Percentiles rank a stretch among this genome's conserved stretches.
phyloP scores from a whole-genome alignment of 1,284 basidiomycete species.

The Ustilago xerochloae region DNA sequence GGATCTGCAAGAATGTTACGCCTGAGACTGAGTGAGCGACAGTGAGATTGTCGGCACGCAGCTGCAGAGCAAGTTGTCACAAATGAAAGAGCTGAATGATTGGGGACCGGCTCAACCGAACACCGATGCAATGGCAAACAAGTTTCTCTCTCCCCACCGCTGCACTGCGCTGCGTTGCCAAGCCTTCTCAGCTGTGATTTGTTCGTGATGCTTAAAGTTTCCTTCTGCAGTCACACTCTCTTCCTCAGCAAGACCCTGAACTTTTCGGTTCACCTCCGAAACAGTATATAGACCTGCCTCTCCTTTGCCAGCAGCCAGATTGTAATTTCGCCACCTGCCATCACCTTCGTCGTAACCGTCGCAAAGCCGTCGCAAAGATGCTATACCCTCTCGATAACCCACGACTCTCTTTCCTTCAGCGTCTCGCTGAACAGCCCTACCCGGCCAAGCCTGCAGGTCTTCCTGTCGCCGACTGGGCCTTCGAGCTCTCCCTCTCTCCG shows the following conservation, averaged over 20 bases:
- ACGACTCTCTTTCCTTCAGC: slow-evolving; percentile 30
- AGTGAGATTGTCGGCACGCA: no score
- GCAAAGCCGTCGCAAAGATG: slow-evolving; percentile 14
- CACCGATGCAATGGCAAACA: neutral
- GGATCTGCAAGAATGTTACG: no score
- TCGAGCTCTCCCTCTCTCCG: slow-evolving; percentile 49
- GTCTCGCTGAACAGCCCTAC: slow-evolving; percentile 41
- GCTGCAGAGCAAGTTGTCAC: no score
- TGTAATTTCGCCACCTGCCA: neutral
- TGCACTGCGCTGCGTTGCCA: neutral
- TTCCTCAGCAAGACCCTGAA: neutral
- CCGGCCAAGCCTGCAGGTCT: slow-evolving; percentile 51
- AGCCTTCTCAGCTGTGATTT: neutral
- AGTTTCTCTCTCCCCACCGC: neutral
- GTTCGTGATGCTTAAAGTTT: neutral
- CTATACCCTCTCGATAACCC: slow-evolving; percentile 47
- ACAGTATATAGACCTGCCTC: no score
- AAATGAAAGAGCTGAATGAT: neutral
- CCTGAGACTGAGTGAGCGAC: no score
- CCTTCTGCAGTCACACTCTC: neutral
- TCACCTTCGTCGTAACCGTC: neutral
- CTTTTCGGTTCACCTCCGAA: no score
- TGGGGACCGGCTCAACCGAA: neutral
- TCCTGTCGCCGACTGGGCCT: slow-evolving; percentile 40
- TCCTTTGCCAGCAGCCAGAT: neutral